Conservation (phyloP, 2,329 filamentous ascomycete species). For the Arthroderma sp. region DNA sequence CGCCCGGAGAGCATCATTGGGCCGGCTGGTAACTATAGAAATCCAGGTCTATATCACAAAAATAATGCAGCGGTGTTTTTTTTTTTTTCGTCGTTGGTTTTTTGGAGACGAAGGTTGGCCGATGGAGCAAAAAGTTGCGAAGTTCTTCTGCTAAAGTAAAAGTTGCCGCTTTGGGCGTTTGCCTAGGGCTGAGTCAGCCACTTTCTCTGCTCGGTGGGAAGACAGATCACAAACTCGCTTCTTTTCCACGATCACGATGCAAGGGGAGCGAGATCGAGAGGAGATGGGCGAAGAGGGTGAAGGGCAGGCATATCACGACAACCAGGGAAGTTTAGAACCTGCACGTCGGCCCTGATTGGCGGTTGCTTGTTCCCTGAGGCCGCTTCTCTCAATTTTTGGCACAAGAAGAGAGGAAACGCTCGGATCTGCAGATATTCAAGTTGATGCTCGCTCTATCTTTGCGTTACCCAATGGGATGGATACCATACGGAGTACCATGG, state of each 20-base stretch:
- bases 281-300: too few species aligned
- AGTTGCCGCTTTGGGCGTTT: slow-evolving; percentile 4
- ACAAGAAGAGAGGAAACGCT: not conserved
- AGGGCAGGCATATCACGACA: too few species aligned
- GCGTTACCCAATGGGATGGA: slow-evolving; percentile 2
- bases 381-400: too few species aligned
- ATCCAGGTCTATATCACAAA: not conserved
- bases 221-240: slow-evolving; percentile 3
- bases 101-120: slow-evolving; percentile 1
- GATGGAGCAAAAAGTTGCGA: not conserved
- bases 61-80: not conserved
- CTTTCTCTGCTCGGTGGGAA: not conserved
- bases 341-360: too few species aligned
- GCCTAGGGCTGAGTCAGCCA: slow-evolving; percentile 3
- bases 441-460: not conserved
- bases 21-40: too few species aligned
- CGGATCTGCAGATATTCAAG: not conserved
- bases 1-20: not conserved
- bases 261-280: too few species aligned
- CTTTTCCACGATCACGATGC: not conserved
- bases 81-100: not conserved
- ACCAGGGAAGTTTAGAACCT: too few species aligned
- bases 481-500: too few species aligned
- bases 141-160: not conserved
- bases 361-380: too few species aligned